These are phyloP conservation scores for Luffa acutangula DNA, from an alignment of 306 rosid genomes.

Conservation along the genomic window DNA sequence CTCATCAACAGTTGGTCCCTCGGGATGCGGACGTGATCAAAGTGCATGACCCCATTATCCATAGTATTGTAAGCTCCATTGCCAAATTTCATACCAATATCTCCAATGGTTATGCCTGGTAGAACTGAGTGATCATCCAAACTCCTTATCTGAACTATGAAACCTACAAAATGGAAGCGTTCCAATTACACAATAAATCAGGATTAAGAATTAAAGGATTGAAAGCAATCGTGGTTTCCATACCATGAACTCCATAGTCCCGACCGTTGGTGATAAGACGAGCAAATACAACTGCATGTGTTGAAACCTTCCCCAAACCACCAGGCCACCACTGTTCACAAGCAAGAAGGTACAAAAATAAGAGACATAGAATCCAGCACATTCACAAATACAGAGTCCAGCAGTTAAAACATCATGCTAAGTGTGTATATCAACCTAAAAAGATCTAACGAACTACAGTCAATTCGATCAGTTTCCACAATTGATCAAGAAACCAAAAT, in stretches of 20 bases:
- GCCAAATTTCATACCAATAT: conserved; percentile 91
- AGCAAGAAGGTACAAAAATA: conserved; percentile 12
- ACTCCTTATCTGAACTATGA: conserved; percentile 90
- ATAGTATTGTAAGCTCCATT: conserved; percentile 82
- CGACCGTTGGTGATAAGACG: conserved; percentile 65
- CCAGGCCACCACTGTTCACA: conserved; percentile 98
- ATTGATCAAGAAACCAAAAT: background rate
- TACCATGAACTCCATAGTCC: conserved; percentile 87
- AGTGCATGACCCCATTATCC: conserved; percentile 85
- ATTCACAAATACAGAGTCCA: background rate
- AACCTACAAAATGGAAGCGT: conserved; percentile 42
- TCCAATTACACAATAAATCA: conserved; percentile 6
- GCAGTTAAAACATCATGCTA: background rate
- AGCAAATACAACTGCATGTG: conserved; percentile 79
- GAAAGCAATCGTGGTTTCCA: background rate
- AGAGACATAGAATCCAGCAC: conserved; percentile 6
- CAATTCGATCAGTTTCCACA: background rate
- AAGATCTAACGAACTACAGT: background rate
- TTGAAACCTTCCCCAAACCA: conserved; percentile 88
- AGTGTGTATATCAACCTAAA: background rate
- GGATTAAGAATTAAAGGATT: conserved; percentile 1
- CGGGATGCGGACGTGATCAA: conserved; percentile 79
- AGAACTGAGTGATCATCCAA: conserved; percentile 89
- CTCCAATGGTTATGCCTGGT: conserved; percentile 80
- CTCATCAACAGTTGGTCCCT: conserved; percentile 95